Conservation (phyloP, 2,329 filamentous ascomycete genomes). For the Penicillium crustosum region DNA sequence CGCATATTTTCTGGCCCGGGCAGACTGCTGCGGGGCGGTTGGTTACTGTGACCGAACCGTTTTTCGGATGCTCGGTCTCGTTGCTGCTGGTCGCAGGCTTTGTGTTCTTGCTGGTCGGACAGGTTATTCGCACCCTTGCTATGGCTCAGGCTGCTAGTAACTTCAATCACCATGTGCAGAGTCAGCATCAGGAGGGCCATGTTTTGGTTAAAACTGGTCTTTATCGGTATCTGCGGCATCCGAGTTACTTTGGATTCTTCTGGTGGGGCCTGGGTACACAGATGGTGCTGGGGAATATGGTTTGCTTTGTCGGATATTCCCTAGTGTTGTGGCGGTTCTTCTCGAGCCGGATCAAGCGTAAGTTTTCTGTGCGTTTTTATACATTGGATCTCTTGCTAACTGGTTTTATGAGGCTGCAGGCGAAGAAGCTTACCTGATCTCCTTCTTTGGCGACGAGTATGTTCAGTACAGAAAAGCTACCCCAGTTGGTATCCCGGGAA, state of each 20-base stretch:
- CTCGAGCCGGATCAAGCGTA: constrained; percentile 64
- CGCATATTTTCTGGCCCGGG: constrained; percentile 28
- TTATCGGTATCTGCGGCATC: constrained; percentile 76
- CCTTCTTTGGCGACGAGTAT: constrained; percentile 86
- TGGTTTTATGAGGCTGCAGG: constrained; percentile 49
- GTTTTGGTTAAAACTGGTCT: constrained; percentile 79
- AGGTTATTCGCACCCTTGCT: constrained; percentile 72
- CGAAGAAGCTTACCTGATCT: constrained; percentile 75
- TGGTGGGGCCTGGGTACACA: constrained; percentile 98
- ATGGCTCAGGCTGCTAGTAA: constrained; percentile 88
- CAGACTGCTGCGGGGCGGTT: constrained; percentile 34
- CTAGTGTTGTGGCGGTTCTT: constrained; percentile 86
- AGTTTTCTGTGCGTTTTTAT: constrained; percentile 32
- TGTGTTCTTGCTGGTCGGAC: constrained; percentile 65
- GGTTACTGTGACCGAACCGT: constrained; percentile 48
- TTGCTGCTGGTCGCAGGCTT: constrained; percentile 58
- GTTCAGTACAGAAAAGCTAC: constrained; percentile 69
- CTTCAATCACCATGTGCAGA: constrained; percentile 87
- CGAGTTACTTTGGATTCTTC: constrained; percentile 96
- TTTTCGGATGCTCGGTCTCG: constrained; percentile 22
- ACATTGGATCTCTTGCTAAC: neutral
- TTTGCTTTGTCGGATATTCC: constrained; percentile 74
- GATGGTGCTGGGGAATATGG: constrained; percentile 77
- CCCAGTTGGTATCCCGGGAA: constrained; percentile 77
- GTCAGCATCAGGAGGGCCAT: constrained; percentile 66